These are phyloP conservation scores for Sanguinoderma infundibulare DNA, from an alignment of 1,284 basidiomycete genomes.

Conservation along the genomic window DNA sequence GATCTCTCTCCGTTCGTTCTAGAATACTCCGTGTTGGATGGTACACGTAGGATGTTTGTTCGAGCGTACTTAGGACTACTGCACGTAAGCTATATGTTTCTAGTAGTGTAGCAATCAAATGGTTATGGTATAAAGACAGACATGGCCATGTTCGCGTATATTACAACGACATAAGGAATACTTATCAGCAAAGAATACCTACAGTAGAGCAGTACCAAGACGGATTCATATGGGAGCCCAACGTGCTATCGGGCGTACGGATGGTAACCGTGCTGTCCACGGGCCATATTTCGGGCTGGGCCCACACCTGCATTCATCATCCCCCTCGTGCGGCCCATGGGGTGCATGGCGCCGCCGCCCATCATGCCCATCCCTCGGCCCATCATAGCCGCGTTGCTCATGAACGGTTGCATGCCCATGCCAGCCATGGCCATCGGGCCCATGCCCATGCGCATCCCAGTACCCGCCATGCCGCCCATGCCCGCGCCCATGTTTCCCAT, in stretches of 20 bases:
- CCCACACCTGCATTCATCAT: conserved; percentile 54
- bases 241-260: conserved; percentile 55
- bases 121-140: conserved; percentile 16
- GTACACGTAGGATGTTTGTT: conserved; percentile 5
- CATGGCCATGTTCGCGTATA: conserved; percentile 14
- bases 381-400: conserved; percentile 31
- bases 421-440: conserved; percentile 39
- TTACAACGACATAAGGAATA: conserved; percentile 27
- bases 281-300: conserved; percentile 54
- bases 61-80: conserved; percentile 19
- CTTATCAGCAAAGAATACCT: conserved; percentile 25
- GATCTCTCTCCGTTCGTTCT: conserved; percentile 80
- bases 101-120: conserved; percentile 24
- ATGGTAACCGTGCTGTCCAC: conserved; percentile 65
- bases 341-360: conserved; percentile 27
- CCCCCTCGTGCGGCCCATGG: conserved; percentile 35
- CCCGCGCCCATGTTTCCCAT: conserved; percentile 37
- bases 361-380: conserved; percentile 40
- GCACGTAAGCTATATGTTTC: conserved; percentile 24
- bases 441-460: conserved; percentile 37
- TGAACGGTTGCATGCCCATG: conserved; percentile 35
- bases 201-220: conserved; percentile 5
- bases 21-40: conserved; percentile 1
- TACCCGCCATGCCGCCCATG: conserved; percentile 30
- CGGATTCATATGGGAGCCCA: conserved; percentile 7